These are phyloP conservation scores for Arachnopeziza araneosa DNA, from an alignment of 2,329 filamentous ascomycete genomes.

Conservation along the genomic window DNA sequence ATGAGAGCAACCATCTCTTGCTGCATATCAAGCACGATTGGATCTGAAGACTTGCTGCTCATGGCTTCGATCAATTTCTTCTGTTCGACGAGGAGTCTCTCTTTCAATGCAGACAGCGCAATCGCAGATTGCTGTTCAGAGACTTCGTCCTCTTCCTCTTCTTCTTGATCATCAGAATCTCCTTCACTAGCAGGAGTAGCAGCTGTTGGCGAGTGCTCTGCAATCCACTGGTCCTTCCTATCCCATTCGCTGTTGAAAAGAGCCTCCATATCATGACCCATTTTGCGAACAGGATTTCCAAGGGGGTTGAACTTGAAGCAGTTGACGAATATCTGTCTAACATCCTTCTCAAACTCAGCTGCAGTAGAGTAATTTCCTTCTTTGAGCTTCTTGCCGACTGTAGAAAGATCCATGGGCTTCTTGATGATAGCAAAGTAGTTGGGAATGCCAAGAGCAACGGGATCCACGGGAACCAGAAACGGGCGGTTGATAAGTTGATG, in stretches of 20 bases:
- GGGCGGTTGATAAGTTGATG: constrained; percentile 62
- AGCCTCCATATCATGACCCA: constrained; percentile 67
- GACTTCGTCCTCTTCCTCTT: constrained; percentile 54
- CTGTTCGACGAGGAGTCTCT: constrained; percentile 49
- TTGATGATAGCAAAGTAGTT: constrained; percentile 92
- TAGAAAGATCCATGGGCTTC: constrained; percentile 90
- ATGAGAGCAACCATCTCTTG: constrained; percentile 58
- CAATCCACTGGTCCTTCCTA: constrained; percentile 76
- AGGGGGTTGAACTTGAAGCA: constrained; percentile 89
- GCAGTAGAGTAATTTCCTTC: constrained; percentile 72
- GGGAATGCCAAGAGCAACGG: constrained; percentile 88
- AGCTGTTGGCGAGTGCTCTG: constrained; percentile 61
- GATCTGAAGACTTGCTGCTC: constrained; percentile 45
- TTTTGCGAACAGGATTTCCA: constrained; percentile 65
- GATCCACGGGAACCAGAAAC: constrained; percentile 83
- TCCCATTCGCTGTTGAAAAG: constrained; percentile 72
- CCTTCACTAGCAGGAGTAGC: constrained; percentile 60
- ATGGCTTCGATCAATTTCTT: constrained; percentile 51
- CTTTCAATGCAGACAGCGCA: constrained; percentile 43
- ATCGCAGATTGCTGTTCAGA: constrained; percentile 37
- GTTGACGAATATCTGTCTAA: constrained; percentile 79
- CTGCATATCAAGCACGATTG: constrained; percentile 35
- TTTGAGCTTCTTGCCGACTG: constrained; percentile 72
- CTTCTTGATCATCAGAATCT: constrained; percentile 69
- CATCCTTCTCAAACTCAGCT: constrained; percentile 81